These are phyloP conservation scores for Lachancea lanzarotensis DNA, from an alignment of 805 yeast genomes.

Conservation along the genomic window DNA sequence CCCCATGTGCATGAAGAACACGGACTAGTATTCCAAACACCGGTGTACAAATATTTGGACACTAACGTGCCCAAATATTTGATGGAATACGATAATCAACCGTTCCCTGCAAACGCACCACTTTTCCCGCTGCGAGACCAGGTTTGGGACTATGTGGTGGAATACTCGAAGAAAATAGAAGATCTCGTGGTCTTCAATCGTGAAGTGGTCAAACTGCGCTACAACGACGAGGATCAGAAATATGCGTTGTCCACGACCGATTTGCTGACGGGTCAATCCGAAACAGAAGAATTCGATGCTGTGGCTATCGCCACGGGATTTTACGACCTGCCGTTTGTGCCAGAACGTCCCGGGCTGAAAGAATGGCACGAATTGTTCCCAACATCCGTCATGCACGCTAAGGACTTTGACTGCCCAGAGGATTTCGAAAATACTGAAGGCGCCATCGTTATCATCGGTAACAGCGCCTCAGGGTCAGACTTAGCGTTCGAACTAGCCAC, in stretches of 20 bases:
- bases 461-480: conserved; percentile 73
- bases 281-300: conserved; percentile 43
- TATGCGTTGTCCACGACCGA: conserved; percentile 42
- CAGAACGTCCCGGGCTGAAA: conserved; percentile 47
- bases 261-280: conserved; percentile 18
- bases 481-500: conserved; percentile 55
- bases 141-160: conserved; percentile 50
- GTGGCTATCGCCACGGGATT: conserved; percentile 61
- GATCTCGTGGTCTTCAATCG: conserved; percentile 40
- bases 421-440: conserved; percentile 34
- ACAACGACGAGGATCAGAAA: conserved; percentile 16
- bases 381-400: conserved; percentile 49
- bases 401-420: conserved; percentile 43
- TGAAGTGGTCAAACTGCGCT: conserved; percentile 39
- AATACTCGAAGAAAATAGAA: conserved; percentile 43
- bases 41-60: conserved; percentile 56
- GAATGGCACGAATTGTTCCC: conserved; percentile 43
- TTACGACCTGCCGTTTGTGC: conserved; percentile 55
- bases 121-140: conserved; percentile 54
- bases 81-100: conserved; percentile 54
- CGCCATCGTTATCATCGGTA: conserved; percentile 62
- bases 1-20: conserved; percentile 8
- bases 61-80: conserved; percentile 57
- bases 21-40: conserved; percentile 39
- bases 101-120: conserved; percentile 42